phyloP scores from a whole-genome alignment of 2,329 filamentous ascomycete species.

The Cercospora beticola region DNA sequence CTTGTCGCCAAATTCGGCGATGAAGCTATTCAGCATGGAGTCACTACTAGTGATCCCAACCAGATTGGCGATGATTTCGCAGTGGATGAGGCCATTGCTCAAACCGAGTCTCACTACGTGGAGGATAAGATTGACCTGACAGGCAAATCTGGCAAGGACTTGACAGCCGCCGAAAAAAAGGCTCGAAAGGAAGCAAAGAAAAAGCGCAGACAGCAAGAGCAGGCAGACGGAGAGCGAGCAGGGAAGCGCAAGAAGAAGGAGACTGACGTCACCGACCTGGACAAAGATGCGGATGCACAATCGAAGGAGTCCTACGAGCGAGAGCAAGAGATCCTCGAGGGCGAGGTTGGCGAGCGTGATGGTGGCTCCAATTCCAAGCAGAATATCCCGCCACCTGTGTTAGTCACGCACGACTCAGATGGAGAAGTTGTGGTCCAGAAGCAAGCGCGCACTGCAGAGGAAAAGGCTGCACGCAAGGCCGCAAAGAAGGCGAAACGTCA shows the following conservation, averaged over 20 bases:
- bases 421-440: constrained; percentile 23
- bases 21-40: constrained; percentile 26
- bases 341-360: constrained; percentile 42
- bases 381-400: constrained; percentile 34
- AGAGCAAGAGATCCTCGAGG: constrained; percentile 43
- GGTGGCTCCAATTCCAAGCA: constrained; percentile 34
- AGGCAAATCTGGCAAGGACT: constrained; percentile 14
- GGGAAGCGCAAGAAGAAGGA: constrained; percentile 21
- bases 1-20: constrained; percentile 43
- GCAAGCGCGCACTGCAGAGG: constrained; percentile 33
- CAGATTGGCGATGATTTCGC: constrained; percentile 21
- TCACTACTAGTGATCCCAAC: constrained; percentile 17
- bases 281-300: constrained; percentile 38
- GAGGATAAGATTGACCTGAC: constrained; percentile 12
- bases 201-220: constrained; percentile 18
- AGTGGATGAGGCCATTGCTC: constrained; percentile 25
- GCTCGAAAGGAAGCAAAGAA: constrained; percentile 21
- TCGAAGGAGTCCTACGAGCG: constrained; percentile 46
- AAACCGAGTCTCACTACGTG: constrained; percentile 8
- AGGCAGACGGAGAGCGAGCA: constrained; percentile 20
- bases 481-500: constrained; percentile 56
- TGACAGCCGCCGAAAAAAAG: constrained; percentile 16
- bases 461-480: constrained; percentile 56
- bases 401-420: constrained; percentile 28
- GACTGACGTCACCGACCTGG: constrained; percentile 20